A percentile compares a stretch with the other conserved stretches of the same genome.
Evolutionary conservation across 2,329 filamentous ascomycete genomes (phyloP).

Genomic region (Alternaria consortialis): DNA sequence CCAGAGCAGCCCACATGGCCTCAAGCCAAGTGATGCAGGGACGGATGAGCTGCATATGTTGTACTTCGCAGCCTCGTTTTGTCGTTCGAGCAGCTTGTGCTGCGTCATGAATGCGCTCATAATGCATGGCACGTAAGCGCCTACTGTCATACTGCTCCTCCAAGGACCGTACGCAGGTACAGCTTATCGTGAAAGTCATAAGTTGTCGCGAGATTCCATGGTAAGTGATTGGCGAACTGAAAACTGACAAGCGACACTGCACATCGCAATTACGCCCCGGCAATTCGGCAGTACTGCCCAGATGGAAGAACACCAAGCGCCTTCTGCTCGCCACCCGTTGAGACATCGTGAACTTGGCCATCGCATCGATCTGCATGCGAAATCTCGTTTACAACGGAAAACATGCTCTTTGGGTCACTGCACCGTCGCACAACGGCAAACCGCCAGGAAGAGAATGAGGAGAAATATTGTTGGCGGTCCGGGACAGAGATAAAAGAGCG

Average conservation of each 20-base stretch:
- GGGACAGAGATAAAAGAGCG: background rate
- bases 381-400: background rate
- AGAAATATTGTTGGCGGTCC: background rate
- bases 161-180: background rate
- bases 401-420: background rate
- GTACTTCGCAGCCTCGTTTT: conserved; percentile 17
- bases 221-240: background rate
- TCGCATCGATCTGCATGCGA: background rate
- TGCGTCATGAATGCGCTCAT: background rate
- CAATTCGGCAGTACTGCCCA: conserved; percentile 21
- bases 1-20: conserved; percentile 22
- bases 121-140: background rate
- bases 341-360: conserved; percentile 6
- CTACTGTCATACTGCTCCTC: background rate
- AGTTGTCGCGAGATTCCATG: background rate
- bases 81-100: background rate
- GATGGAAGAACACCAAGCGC: conserved; percentile 14
- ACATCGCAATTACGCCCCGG: conserved; percentile 28
- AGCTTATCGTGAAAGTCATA: background rate
- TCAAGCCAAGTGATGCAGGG: conserved; percentile 16
- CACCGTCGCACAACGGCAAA: background rate
- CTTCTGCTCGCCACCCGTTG: background rate
- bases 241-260: conserved; percentile 20
- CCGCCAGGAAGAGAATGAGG: background rate
- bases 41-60: conserved; percentile 18